phyloP scores from a whole-genome alignment of 306 rosid genomes.

The Pyrus pyrifolia region DNA sequence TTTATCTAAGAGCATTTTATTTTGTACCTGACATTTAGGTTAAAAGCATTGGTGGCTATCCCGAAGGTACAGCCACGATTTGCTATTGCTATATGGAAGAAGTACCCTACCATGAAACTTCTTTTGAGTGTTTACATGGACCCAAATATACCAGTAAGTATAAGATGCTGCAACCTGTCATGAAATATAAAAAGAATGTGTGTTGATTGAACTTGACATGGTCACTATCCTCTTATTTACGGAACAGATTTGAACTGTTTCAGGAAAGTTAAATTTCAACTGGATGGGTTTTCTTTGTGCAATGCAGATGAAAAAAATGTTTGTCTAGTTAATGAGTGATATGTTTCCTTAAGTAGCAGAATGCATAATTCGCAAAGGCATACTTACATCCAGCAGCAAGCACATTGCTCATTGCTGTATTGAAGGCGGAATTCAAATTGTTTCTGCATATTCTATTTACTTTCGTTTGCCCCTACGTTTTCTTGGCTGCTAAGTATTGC shows the following conservation, averaged over 20 bases:
- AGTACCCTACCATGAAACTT: slow-evolving; percentile 85
- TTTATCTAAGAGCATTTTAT: neutral
- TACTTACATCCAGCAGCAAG: too few species aligned
- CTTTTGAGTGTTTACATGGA: slow-evolving; percentile 80
- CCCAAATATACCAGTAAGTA: slow-evolving; percentile 58
- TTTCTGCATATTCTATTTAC: neutral
- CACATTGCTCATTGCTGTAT: too few species aligned
- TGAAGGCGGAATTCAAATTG: neutral
- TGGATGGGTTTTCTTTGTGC: neutral
- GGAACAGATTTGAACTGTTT: neutral
- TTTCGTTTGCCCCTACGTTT: neutral
- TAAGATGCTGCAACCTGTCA: slow-evolving; percentile 8
- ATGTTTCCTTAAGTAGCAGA: neutral
- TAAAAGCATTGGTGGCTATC: slow-evolving; percentile 85
- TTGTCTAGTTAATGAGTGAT: neutral
- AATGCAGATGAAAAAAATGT: neutral
- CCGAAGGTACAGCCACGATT: slow-evolving; percentile 96
- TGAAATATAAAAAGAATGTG: neutral
- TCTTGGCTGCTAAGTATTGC: slow-evolving; percentile 1
- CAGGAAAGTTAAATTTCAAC: neutral
- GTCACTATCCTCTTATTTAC: neutral
- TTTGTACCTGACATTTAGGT: slow-evolving; percentile 44
- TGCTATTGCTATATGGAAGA: slow-evolving; percentile 85
- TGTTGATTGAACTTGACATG: neutral
- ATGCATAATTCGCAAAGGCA: rapidly evolving